phyloP scores from a whole-genome alignment of 768 basidiomycete species.

The Naganishia vaughanmartiniae region DNA sequence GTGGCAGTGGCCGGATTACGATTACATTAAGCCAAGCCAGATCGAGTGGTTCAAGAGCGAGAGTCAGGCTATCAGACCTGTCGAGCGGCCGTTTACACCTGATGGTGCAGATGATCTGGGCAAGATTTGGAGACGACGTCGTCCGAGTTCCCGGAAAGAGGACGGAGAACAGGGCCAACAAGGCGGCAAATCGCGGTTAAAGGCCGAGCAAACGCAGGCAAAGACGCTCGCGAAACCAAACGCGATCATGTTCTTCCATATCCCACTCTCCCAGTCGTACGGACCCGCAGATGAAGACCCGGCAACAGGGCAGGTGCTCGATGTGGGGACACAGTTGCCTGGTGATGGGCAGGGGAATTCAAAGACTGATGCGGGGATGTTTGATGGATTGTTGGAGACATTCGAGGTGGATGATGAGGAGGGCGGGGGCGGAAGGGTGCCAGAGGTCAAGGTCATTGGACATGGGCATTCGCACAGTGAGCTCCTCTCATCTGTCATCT shows the following conservation, averaged over 20 bases:
- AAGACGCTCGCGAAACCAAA: slow-evolving; percentile 77
- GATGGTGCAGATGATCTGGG: slow-evolving; percentile 71
- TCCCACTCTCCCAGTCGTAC: slow-evolving; percentile 82
- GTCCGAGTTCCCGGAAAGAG: slow-evolving; percentile 43
- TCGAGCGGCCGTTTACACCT: slow-evolving; percentile 78
- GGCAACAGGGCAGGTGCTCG: slow-evolving; percentile 62
- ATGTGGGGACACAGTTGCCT: slow-evolving; percentile 67
- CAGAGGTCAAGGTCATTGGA: slow-evolving; percentile 80
- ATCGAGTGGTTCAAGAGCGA: slow-evolving; percentile 87
- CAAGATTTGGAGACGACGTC: slow-evolving; percentile 57
- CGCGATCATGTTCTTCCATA: slow-evolving; percentile 96
- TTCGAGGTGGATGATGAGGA: slow-evolving; percentile 59
- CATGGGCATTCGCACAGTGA: slow-evolving; percentile 87
- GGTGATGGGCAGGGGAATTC: slow-evolving; percentile 49
- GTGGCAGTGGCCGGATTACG: slow-evolving; percentile 69
- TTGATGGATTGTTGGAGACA: slow-evolving; percentile 69
- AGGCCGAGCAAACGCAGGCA: neutral
- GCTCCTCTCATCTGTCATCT: slow-evolving; percentile 34
- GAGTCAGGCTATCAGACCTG: slow-evolving; percentile 67
- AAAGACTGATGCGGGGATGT: slow-evolving; percentile 69
- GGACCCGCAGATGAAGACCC: slow-evolving; percentile 65
- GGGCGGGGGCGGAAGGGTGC: slow-evolving; percentile 50
- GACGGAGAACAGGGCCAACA: slow-evolving; percentile 58
- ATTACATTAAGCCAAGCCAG: slow-evolving; percentile 81
- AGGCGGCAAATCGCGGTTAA: slow-evolving; percentile 53